Evolutionary conservation across 192 early-diverging fungal species (phyloP).

Genomic region (Podila minutissima): DNA sequence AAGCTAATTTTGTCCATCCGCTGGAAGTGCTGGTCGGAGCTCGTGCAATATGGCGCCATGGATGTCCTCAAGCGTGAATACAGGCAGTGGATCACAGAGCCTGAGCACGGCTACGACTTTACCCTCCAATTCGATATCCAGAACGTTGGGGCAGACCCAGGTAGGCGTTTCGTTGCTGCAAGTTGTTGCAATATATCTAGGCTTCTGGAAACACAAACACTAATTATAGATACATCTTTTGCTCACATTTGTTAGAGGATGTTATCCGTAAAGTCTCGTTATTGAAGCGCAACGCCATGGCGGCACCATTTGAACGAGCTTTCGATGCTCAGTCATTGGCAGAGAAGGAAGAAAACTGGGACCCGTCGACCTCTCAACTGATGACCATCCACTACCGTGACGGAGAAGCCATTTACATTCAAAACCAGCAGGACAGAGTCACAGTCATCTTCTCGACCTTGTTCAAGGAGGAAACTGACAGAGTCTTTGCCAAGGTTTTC

Average conservation of each 20-base stretch:
- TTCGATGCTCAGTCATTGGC: constrained; percentile 84
- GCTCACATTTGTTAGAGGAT: constrained; percentile 52
- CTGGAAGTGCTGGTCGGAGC: constrained; percentile 87
- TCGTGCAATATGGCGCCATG: constrained; percentile 82
- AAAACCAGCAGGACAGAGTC: constrained; percentile 91
- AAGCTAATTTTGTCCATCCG: constrained; percentile 80
- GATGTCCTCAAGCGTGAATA: constrained; percentile 89
- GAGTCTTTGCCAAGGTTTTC: constrained; percentile 95
- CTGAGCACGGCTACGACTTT: constrained; percentile 81
- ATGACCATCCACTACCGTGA: constrained; percentile 97
- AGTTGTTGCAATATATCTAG: background rate
- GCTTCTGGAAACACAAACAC: too few relatives aligned
- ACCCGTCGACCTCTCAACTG: constrained; percentile 72
- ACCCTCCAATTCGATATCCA: constrained; percentile 86
- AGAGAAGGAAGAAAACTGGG: constrained; percentile 74
- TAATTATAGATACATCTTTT: background rate
- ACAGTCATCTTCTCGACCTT: constrained; percentile 97
- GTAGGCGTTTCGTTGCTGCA: constrained; percentile 43
- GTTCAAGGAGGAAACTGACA: constrained; percentile 98
- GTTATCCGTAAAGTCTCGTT: constrained; percentile 86
- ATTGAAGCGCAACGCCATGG: constrained; percentile 94
- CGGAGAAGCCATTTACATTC: constrained; percentile 93
- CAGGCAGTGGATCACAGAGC: constrained; percentile 68
- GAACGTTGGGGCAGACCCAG: constrained; percentile 77
- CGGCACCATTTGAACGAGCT: constrained; percentile 93